Base-by-base conservation (phyloP, 2,329 filamentous ascomycete species). In the Colletotrichum paranaense region DNA sequence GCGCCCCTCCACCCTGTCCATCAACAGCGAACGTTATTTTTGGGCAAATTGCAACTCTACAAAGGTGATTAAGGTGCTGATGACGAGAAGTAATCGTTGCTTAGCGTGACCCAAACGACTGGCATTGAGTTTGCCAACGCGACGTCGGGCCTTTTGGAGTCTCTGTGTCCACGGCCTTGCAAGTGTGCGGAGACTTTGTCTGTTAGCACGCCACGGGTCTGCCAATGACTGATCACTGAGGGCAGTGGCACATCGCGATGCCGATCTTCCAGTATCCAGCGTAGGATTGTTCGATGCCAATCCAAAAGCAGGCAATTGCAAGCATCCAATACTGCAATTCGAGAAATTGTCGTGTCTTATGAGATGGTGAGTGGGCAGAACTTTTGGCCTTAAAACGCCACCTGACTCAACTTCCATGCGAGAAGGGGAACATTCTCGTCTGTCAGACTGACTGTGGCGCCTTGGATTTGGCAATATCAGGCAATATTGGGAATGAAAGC, bases 81-180 rank as follows among this genome's bases (percentile, higher is more conserved):
- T 46, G 32, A 57, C 14, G 12, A 32, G n/a, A n/a, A 30, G 24
- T 9, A 53, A 53, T 30, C 7, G 32, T 42, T 9, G n/a, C 30
- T 26, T 35, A 69, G 66, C 59, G 66, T 59, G 53, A 69, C 55
- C 66, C 69, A 62, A 60, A 69, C 42, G 69, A 72, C 38, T 72
- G 69, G 69, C 58, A 69, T 30, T 64, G 58, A 38, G 42, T 4
- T 42, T 62, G 66, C 69, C 69, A 72, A 59, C 65, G 66, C 30
- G 59, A 55, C 53, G 52, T 49, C 11, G 58, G 9, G 38, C 24
- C 22, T 46, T n/a, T 16, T 6, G 28, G 5, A 16, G 19, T 35
- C 6, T 28, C 49, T 38, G 32, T 35, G 11, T 5, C 32, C 32
- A 46, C 28, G n/a, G n/a, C 16, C 30, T 49, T 30, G 14, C 26